These are phyloP conservation scores for Quercus parvula DNA, from an alignment of 306 rosid genomes.

Conservation along the genomic window DNA sequence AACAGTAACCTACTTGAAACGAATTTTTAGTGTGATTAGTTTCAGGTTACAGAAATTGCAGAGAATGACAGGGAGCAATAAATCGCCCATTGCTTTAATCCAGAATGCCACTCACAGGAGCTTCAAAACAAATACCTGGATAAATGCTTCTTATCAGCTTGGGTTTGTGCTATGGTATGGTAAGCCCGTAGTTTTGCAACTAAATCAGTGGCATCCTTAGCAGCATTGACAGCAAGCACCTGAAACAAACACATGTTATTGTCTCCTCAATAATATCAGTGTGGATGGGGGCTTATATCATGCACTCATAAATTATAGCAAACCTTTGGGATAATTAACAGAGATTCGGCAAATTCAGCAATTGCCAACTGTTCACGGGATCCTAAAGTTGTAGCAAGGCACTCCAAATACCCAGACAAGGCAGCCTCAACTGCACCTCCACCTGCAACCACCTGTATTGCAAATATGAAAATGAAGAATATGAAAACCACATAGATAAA, in stretches of 20 bases:
- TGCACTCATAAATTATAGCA: not conserved
- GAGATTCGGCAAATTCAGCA: constrained; percentile 94
- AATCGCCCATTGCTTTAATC: not conserved
- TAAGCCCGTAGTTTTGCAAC: constrained; percentile 87
- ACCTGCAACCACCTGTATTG: constrained; percentile 91
- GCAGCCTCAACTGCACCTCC: constrained; percentile 99
- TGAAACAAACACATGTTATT: constrained; percentile 28
- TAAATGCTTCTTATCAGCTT: constrained; percentile 81
- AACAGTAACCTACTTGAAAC: not conserved
- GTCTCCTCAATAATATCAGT: not conserved
- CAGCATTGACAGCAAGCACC: constrained; percentile 98
- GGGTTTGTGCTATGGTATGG: constrained; percentile 86
- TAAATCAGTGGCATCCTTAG: constrained; percentile 93
- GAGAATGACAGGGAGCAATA: not conserved
- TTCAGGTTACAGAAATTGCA: not conserved
- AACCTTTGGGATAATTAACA: constrained; percentile 87
- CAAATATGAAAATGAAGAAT: constrained; percentile 1
- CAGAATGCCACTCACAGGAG: not conserved
- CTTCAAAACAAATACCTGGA: constrained; percentile 56
- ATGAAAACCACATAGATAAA: not conserved
- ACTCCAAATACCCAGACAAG: constrained; percentile 86
- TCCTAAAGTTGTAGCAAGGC: constrained; percentile 95
- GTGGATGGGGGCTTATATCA: not conserved
- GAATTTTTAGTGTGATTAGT: not conserved
- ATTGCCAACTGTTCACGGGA: constrained; percentile 98